Evolutionary conservation across 2,329 filamentous ascomycete genomes (phyloP), one percentile per base, ranked within the genome.

Genomic region (Claviceps sp.): DNA sequence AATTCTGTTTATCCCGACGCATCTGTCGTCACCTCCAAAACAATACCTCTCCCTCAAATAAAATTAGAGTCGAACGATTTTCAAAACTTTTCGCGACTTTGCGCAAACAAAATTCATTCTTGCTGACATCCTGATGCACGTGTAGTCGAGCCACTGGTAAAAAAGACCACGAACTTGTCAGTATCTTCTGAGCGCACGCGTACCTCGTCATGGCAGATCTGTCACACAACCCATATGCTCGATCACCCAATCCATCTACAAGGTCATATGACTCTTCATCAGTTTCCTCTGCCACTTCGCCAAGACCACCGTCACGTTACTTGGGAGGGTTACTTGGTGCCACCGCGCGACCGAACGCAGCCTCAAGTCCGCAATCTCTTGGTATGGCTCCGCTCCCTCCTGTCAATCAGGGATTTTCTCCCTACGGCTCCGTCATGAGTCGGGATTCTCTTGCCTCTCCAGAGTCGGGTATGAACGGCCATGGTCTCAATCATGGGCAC

Each of bases 251-350:
- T 65, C 72, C 71, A 55, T 81, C 78, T 57, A 76, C 74, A 56
- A 73, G 74, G 65, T 81, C 78, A 58, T 82, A 80, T 73, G 78
- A 81, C 67, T 82, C 79, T 54, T 81, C 79, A 11, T 80, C 79
- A 47, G 77, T 80, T 59, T 81, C 79, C 26, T 81, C 79, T 53
- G 74, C 78, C 52, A 76, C 78, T 30, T 83, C 80, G 20, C 79
- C 79, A 48, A 74, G 74, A 58, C 72, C 74, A 52, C 69, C 74
- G 52, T 67, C 72, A 55, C 73, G 75, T 60, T 78, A 78, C 62
- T 64, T 77, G 3, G 59, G 73, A 58, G 74, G 72, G 51, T 65
- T 77, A 56, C 74, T 81, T 71, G 72, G 71, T 62, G 67, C 72
- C 56, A 75, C 71, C 58, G 68, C 72, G 53, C 73, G 77, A 60